A percentile compares a stretch with the other conserved stretches of the same genome.
phyloP scores from a whole-genome alignment of 1,284 basidiomycete species.

The Rhodotorula sp. region DNA sequence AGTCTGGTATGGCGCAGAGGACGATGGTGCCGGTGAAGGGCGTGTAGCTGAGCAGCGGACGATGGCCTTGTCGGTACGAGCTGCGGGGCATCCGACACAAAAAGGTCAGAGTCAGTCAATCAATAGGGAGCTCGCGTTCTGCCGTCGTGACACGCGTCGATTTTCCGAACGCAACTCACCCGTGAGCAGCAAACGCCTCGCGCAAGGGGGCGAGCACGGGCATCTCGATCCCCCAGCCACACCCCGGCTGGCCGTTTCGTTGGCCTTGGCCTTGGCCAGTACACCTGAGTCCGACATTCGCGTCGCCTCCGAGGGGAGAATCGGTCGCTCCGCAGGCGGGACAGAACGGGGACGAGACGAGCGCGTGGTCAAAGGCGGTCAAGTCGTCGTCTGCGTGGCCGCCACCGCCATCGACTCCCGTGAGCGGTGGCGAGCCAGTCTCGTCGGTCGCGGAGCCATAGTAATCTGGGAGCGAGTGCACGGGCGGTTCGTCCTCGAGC shows the following conservation, averaged over 20 bases:
- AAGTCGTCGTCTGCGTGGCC: no score
- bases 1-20: background rate
- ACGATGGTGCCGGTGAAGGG: conserved; percentile 20
- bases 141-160: background rate
- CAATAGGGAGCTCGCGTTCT: no score
- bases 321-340: conserved; percentile 1
- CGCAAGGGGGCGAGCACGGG: background rate
- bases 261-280: background rate
- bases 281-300: background rate
- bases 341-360: conserved; percentile 1
- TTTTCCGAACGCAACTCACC: background rate
- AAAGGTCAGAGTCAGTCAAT: background rate
- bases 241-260: background rate
- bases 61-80: background rate
- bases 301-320: background rate
- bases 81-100: background rate
- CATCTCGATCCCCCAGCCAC: conserved; percentile 14
- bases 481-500: conserved; percentile 6
- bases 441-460: background rate
- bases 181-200: conserved; percentile 6
- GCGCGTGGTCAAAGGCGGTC: background rate
- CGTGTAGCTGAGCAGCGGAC: conserved; percentile 6
- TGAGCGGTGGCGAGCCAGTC: background rate
- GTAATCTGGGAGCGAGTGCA: background rate
- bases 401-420: no score